Conservation (phyloP, 2,329 filamentous ascomycete genomes). For the Tolypocladium endophyticum region DNA sequence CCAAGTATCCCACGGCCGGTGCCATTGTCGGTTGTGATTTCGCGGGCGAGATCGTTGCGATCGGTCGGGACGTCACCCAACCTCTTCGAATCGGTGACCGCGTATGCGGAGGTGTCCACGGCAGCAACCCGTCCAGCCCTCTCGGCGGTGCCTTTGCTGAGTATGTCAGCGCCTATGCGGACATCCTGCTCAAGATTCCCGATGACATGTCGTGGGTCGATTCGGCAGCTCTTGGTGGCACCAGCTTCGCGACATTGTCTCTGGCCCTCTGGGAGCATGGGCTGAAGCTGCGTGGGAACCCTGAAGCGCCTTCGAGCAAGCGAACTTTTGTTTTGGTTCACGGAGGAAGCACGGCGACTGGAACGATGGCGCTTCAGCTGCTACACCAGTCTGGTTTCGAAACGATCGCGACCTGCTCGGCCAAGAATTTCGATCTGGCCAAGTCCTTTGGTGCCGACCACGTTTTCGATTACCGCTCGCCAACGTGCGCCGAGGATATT, state of each 20-base stretch:
- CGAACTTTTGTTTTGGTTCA: background rate
- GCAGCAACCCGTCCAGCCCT: background rate
- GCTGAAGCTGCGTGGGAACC: background rate
- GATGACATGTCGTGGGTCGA: background rate
- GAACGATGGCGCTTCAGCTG: background rate
- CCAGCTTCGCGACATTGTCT: background rate
- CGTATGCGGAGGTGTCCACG: background rate
- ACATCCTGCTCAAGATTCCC: background rate
- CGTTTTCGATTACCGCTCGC: background rate
- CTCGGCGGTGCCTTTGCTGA: background rate
- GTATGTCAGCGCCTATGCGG: background rate
- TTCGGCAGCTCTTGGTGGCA: background rate
- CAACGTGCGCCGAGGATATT: background rate
- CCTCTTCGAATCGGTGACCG: background rate
- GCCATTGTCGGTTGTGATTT: background rate
- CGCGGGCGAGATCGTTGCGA: background rate
- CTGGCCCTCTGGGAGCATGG: background rate
- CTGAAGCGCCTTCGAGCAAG: background rate
- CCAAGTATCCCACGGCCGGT: background rate
- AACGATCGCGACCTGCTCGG: background rate
- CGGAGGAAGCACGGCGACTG: background rate
- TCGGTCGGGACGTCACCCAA: background rate
- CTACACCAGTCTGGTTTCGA: background rate
- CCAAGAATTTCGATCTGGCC: background rate
- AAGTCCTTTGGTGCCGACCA: background rate